Percentiles rank a stretch among this genome's conserved stretches.
These are phyloP conservation scores for Chaetomiaceae sp. DNA, from an alignment of 2,329 filamentous ascomycete species.

Conservation along the genomic window DNA sequence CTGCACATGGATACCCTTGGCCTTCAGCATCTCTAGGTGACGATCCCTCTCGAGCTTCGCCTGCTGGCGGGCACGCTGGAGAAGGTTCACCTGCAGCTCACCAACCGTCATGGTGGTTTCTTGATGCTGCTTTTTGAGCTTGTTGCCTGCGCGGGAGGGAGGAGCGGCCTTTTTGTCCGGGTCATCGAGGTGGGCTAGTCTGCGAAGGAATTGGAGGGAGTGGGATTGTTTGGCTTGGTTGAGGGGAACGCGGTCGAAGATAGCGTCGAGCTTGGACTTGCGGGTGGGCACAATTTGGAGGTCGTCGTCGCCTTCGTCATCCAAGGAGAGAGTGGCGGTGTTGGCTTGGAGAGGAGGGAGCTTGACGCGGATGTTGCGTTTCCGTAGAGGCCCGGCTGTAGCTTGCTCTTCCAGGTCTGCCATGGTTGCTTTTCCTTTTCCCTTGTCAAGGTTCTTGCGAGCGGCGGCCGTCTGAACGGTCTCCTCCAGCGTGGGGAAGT, in stretches of 20 bases:
- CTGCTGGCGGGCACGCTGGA: constrained; percentile 72
- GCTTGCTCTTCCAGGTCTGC: constrained; percentile 30
- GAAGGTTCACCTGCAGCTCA: constrained; percentile 65
- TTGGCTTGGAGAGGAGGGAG: constrained; percentile 41
- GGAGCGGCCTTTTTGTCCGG: constrained; percentile 50
- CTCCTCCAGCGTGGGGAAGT: constrained; percentile 39
- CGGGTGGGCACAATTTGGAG: constrained; percentile 56
- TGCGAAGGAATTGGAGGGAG: constrained; percentile 64
- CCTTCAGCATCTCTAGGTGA: constrained; percentile 69
- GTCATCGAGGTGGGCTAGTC: constrained; percentile 67
- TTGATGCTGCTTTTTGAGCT: constrained; percentile 33
- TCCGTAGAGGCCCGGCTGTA: constrained; percentile 26
- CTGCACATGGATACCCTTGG: constrained; percentile 75
- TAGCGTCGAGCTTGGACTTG: constrained; percentile 52
- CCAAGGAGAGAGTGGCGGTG: constrained; percentile 35
- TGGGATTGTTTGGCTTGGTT: constrained; percentile 59
- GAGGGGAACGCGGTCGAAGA: constrained; percentile 66
- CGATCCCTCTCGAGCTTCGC: constrained; percentile 72
- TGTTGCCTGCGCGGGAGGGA: constrained; percentile 27
- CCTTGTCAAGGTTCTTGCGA: constrained; percentile 45
- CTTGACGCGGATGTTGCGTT: constrained; percentile 49
- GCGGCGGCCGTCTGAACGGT: constrained; percentile 31
- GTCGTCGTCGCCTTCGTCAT: constrained; percentile 50
- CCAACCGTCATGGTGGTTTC: constrained; percentile 58
- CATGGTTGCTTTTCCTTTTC: constrained; percentile 53